These are phyloP conservation scores for Erodium maritimum DNA, from an alignment of 345 rosid species.

Conservation along the genomic window DNA sequence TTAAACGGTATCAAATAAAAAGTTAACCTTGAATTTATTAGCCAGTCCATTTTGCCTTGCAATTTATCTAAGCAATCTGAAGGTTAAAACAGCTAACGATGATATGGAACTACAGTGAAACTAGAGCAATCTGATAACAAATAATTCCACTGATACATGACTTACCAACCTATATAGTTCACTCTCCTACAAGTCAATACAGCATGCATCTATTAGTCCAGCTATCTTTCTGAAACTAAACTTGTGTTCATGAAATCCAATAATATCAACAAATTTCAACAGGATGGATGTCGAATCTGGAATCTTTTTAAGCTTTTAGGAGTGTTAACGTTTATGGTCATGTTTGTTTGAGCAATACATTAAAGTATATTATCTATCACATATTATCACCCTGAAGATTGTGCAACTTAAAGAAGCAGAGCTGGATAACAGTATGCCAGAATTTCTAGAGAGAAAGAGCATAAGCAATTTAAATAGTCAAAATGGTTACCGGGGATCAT, in stretches of 20 bases:
- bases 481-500: conserved; percentile 61
- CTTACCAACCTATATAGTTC: too few relatives aligned
- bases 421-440: not conserved
- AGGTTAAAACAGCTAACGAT: too few relatives aligned
- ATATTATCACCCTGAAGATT: not conserved
- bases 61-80: too few relatives aligned
- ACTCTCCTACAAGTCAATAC: too few relatives aligned
- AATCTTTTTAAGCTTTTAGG: not conserved
- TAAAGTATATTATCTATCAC: not conserved
- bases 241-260: not conserved
- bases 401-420: not conserved
- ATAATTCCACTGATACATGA: too few relatives aligned
- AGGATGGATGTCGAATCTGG: not conserved
- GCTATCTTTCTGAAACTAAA: not conserved
- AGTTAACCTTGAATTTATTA: too few relatives aligned
- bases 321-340: not conserved
- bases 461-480: not conserved
- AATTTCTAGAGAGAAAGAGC: not conserved
- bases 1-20: too few relatives aligned
- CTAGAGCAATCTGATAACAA: not conserved
- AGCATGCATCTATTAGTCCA: too few relatives aligned
- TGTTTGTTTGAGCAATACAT: not conserved
- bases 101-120: not conserved
- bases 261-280: too few relatives aligned
- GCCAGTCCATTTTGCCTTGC: too few relatives aligned